Evolutionary conservation across 352 stramenopile genomes (phyloP).

Genomic region (Phytophthora tubulina): DNA sequence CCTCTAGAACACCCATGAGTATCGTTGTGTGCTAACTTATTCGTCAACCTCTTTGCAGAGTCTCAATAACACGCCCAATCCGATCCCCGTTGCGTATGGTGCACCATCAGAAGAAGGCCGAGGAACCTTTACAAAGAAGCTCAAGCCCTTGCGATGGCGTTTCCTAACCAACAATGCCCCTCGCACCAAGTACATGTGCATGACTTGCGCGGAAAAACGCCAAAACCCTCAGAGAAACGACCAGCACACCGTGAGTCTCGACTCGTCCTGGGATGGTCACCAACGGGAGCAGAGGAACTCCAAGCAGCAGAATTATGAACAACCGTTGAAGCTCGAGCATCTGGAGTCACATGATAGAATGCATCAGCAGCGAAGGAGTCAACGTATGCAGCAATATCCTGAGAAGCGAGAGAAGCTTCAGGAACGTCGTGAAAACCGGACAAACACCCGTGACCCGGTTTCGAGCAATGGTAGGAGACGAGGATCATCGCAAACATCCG

Average conservation of each 20-base stretch:
- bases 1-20: constrained; percentile 1
- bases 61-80: constrained; percentile 27
- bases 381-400: background rate
- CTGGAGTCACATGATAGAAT: constrained; percentile 17
- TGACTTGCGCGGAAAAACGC: constrained; percentile 33
- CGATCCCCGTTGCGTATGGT: constrained; percentile 27
- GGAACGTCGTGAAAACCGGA: constrained; percentile 12
- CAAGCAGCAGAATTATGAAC: constrained; percentile 3
- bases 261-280: constrained; percentile 24
- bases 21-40: constrained; percentile 19
- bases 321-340: constrained; percentile 29
- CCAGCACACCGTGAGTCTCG: constrained; percentile 9
- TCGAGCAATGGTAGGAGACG: constrained; percentile 22
- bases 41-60: constrained; percentile 18
- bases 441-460: constrained; percentile 8
- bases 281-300: constrained; percentile 8
- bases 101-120: constrained; percentile 9
- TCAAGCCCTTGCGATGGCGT: constrained; percentile 42
- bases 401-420: constrained; percentile 33
- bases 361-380: constrained; percentile 14
- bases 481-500: constrained; percentile 15
- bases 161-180: constrained; percentile 36
- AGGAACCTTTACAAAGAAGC: constrained; percentile 25
- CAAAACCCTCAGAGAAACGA: constrained; percentile 15
- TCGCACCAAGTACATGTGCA: constrained; percentile 38